A percentile compares a stretch with the other conserved stretches of the same genome.
These are phyloP conservation scores for Sisymbrium irio DNA, from an alignment of 345 rosid species.

Conservation along the genomic window DNA sequence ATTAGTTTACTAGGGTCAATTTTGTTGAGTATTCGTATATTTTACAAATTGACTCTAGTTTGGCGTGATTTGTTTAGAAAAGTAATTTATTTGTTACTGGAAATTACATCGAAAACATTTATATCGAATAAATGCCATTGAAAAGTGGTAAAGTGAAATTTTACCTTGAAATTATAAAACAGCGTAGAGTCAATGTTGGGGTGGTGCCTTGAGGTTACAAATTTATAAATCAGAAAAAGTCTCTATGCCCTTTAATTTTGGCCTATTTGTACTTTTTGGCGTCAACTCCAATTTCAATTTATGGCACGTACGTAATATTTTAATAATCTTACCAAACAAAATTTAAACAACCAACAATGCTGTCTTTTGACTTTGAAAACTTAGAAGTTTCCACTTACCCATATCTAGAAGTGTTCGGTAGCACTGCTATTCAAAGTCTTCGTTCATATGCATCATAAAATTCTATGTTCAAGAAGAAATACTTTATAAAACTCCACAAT, in stretches of 20 bases:
- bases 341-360: constrained; percentile 33
- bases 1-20: not conserved
- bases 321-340: constrained; percentile 6
- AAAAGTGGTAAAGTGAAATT: constrained; percentile 19
- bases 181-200: constrained; percentile 27
- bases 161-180: constrained; percentile 18
- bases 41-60: constrained; percentile 13
- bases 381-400: constrained; percentile 26
- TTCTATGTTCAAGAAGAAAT: not conserved
- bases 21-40: not conserved
- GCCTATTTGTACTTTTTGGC: constrained; percentile 17
- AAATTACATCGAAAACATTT: constrained; percentile 13
- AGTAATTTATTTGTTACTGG: not conserved
- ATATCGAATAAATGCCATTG: constrained; percentile 18
- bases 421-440: constrained; percentile 10
- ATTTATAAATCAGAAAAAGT: constrained; percentile 13
- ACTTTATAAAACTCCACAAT: not conserved
- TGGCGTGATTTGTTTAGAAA: constrained; percentile 11
- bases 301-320: constrained; percentile 24
- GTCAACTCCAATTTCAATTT: constrained; percentile 16
- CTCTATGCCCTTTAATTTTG: constrained; percentile 14
- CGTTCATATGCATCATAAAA: not conserved
- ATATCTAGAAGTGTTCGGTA: constrained; percentile 18
- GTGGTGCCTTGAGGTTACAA: constrained; percentile 31
- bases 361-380: constrained; percentile 30